phyloP scores from a whole-genome alignment of 345 rosid genomes.

The Firmiana major region DNA sequence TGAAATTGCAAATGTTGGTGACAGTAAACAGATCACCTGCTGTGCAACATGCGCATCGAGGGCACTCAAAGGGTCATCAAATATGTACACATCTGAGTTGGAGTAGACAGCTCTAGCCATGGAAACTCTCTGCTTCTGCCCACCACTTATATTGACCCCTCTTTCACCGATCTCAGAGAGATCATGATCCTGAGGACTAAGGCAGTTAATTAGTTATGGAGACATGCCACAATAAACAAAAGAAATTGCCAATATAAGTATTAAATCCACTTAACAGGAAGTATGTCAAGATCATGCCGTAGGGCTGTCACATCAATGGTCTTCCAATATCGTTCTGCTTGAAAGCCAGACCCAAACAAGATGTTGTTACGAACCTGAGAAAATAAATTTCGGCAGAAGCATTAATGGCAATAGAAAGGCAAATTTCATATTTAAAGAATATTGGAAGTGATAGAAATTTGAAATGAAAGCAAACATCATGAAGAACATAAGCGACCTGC shows the following conservation, averaged over 20 bases:
- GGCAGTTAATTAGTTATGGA: conserved; percentile 14
- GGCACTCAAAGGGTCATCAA: conserved; percentile 98
- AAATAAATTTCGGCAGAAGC: conserved; percentile 12
- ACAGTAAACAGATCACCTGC: conserved; percentile 45
- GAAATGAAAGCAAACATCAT: not conserved
- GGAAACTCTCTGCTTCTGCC: conserved; percentile 98
- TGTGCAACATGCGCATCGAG: conserved; percentile 90
- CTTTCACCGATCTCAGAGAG: conserved; percentile 96
- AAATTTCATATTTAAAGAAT: conserved; percentile 6
- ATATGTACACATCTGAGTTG: conserved; percentile 81
- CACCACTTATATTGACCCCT: conserved; percentile 98
- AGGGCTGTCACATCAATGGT: conserved; percentile 76
- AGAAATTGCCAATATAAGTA: conserved; percentile 6
- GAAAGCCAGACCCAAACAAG: conserved; percentile 74
- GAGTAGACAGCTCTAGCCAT: conserved; percentile 98
- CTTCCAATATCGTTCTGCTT: conserved; percentile 59
- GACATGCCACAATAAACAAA: conserved; percentile 7
- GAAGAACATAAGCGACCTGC: conserved; percentile 1
- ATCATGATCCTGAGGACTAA: conserved; percentile 66
- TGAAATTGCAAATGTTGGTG: not conserved
- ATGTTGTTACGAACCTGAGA: conserved; percentile 84
- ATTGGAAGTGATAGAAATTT: not conserved
- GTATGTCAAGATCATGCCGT: conserved; percentile 76
- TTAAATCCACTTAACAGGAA: conserved; percentile 65
- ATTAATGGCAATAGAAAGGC: not conserved